Base-by-base conservation (phyloP, 768 basidiomycete genomes). In the Suillus plorans region DNA sequence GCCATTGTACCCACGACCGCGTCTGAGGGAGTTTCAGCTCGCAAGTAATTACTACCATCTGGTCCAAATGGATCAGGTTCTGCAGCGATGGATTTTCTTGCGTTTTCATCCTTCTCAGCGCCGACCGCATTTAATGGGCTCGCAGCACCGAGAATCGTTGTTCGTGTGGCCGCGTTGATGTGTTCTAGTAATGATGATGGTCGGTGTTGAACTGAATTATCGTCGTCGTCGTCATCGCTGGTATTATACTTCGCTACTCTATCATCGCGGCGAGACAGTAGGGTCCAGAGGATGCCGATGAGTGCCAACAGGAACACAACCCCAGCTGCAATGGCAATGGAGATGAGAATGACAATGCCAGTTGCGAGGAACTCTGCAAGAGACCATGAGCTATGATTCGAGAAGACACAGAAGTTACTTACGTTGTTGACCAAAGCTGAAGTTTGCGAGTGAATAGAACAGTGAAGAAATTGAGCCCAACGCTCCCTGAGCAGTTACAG, bases 261-360 rank as follows among this genome's bases (percentile, higher is more conserved):
- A 71, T 94, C 91, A 45, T 94, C 94, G 62, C 88, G 84, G 62
- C 92, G 84, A 25, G 91, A 88, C 76, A 94, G 87, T n/a, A 95
- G 82, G 3, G 94, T 90, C 92, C 94, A 93, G 44, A 97, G 78
- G 62, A 97, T 91, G 59, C 94, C 94, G 63, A 95, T 80, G 49
- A 97, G 80, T 18, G 91, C 90, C 39, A 95, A 81, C 1, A 96
- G 80, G 84, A 95, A 96, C 44, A 96, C 91, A 25, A 98, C 86
- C 20, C 97, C 97, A 18, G 95, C 95, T 12, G 93, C 89, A 68
- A 98, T 97, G 31, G 97, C 97, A 67, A 99, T 97, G 2, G 95
- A 96, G 69, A 99, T 95, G 52, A 99, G 84, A 69, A 99, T 98
- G 62, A 99, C 95, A 44, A 99, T 84, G 2, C 97, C 97, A 28